Evolutionary conservation across 805 yeast genomes (phyloP).

Genomic region (Cyberlindnera suaveolens): DNA sequence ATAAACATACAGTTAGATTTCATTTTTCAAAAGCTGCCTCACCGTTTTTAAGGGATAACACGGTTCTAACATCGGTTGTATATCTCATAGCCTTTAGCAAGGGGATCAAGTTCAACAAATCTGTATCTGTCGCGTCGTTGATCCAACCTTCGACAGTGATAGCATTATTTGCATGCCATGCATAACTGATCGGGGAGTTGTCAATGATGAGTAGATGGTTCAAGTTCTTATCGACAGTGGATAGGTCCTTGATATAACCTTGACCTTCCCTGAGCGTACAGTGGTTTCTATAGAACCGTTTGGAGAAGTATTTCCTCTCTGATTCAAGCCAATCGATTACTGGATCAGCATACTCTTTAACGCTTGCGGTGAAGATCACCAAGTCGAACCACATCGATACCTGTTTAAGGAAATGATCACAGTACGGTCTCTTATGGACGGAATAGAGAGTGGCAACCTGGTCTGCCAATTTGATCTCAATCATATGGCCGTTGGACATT

Average conservation of each 20-base stretch:
- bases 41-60: slow-evolving; percentile 71
- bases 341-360: slow-evolving; percentile 94
- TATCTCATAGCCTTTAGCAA: slow-evolving; percentile 67
- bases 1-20: background rate
- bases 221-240: slow-evolving; percentile 45
- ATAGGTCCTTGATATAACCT: slow-evolving; percentile 79
- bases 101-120: slow-evolving; percentile 76
- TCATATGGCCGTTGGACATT: slow-evolving; percentile 52
- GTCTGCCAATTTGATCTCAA: slow-evolving; percentile 69
- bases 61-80: slow-evolving; percentile 77
- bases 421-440: slow-evolving; percentile 87
- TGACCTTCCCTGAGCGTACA: slow-evolving; percentile 74
- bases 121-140: slow-evolving; percentile 88
- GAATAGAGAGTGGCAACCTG: slow-evolving; percentile 76
- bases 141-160: slow-evolving; percentile 97
- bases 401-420: slow-evolving; percentile 74
- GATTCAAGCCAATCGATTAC: slow-evolving; percentile 87
- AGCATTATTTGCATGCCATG: slow-evolving; percentile 80
- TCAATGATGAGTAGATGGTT: slow-evolving; percentile 74
- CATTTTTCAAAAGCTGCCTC: slow-evolving; percentile 48
- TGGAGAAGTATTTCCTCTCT: slow-evolving; percentile 45
- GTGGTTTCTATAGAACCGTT: slow-evolving; percentile 70
- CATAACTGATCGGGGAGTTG: slow-evolving; percentile 88
- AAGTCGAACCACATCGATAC: slow-evolving; percentile 84
- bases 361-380: slow-evolving; percentile 91